Base-by-base conservation (phyloP, 495 filamentous ascomycete species). In the Hypoxylon fuscum region DNA sequence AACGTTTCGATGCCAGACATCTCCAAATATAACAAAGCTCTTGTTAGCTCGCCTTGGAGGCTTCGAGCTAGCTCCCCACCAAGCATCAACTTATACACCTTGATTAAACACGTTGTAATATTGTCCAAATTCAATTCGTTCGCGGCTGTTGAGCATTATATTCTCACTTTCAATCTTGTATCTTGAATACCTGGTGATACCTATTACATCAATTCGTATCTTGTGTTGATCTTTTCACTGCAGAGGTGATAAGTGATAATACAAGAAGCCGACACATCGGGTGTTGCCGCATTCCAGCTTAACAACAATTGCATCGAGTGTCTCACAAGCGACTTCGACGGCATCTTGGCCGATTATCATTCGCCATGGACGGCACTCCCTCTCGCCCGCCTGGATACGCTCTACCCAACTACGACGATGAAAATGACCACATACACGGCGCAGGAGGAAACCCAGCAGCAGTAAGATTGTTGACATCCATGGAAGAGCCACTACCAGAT, bases 381-480 rank as follows among this genome's bases (percentile, higher is more conserved):
- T 64, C 74, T 50, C 73, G 72, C 40, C 79, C 69, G 14, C 74
- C 77, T 20, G 77, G 77, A 38, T 83, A 81, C 51, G 69, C 74
- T 50, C 71, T 82, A 17, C 77, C 79, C 11, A 66, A 72, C 37
- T 85, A 83, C 61, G 76, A 75, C 62, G 81, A 83, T 12, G 72
- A 79, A 17, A 71, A 80, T 54, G 71, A 76, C 54, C 66, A 74
- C 21, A 79, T 75, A 5, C 74, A 64, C 42, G 66, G 68, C 48
- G 55, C 70, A 25, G 59, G 60, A 31, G 64, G 64, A 55, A 75
- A 73, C 61, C 72, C 71, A 49, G 72, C 72, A 42, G 76, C 68
- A 55, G 73, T 83, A n/a, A 75, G 82, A 40, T 70, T 85, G 63
- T 67, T 85, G 68, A 85, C 80, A 23, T 81, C 77, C 10, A 74